These are phyloP conservation scores for Cladosporium sp. DNA, from an alignment of 2,329 filamentous ascomycete species.

Conservation along the genomic window DNA sequence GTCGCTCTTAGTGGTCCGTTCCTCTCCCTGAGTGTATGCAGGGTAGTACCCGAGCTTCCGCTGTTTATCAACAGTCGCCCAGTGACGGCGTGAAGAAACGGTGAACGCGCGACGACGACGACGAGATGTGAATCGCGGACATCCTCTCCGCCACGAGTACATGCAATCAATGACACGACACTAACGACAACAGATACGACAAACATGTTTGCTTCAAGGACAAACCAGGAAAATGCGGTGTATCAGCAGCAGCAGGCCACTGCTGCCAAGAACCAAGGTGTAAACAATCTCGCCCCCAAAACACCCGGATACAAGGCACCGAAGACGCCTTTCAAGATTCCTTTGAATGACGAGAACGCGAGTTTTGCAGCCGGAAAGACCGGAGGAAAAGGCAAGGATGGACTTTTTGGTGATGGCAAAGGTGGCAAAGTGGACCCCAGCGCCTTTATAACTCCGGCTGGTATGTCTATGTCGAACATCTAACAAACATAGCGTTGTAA, in stretches of 20 bases:
- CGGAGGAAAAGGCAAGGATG: constrained; percentile 55
- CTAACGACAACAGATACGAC: neutral
- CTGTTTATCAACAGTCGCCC: constrained; percentile 9
- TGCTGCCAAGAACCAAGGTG: constrained; percentile 66
- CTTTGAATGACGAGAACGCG: constrained; percentile 83
- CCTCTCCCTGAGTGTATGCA: neutral
- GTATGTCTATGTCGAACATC: constrained; percentile 46
- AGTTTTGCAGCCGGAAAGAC: constrained; percentile 58
- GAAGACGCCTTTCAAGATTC: constrained; percentile 77
- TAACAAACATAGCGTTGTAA: neutral
- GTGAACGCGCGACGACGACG: constrained; percentile 3
- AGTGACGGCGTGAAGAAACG: constrained; percentile 9
- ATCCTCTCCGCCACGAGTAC: neutral
- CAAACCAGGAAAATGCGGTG: constrained; percentile 84
- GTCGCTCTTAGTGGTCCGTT: neutral
- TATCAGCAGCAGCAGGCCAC: constrained; percentile 68
- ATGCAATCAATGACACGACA: neutral
- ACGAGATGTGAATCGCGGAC: constrained; percentile 3
- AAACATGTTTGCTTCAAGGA: constrained; percentile 66
- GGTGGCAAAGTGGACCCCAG: constrained; percentile 51
- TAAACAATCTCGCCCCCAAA: constrained; percentile 62
- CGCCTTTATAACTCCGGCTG: constrained; percentile 73
- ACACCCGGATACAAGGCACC: constrained; percentile 72
- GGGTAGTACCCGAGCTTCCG: constrained; percentile 1
- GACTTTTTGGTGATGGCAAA: constrained; percentile 48